Evolutionary conservation across 768 basidiomycete species (phyloP).

Genomic region (Tylopilus cervinicoccineus): DNA sequence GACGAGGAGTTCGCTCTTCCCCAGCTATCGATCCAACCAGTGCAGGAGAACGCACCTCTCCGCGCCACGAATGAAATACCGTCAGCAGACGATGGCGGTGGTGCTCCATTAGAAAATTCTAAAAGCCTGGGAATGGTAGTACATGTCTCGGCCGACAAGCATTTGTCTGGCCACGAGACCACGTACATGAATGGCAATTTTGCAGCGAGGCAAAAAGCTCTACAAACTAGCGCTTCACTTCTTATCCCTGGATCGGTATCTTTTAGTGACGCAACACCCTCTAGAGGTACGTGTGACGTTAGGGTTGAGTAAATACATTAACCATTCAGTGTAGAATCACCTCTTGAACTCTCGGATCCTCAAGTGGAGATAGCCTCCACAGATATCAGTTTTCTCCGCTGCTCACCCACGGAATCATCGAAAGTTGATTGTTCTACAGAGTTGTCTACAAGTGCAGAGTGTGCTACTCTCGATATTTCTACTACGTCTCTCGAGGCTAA

Average conservation of each 20-base stretch:
- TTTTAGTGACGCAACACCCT: constrained; percentile 4
- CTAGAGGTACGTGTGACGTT: constrained; percentile 15
- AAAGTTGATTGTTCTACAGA: constrained; percentile 3
- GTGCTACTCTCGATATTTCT: constrained; percentile 9
- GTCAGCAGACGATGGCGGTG: constrained; percentile 8
- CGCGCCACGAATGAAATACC: constrained; percentile 9
- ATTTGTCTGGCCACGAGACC: constrained; percentile 22
- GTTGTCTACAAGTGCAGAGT: constrained; percentile 6
- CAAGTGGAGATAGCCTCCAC: constrained; percentile 12
- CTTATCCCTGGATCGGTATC: constrained; percentile 6
- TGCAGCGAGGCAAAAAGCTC: constrained; percentile 9
- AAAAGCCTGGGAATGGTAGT: constrained; percentile 16
- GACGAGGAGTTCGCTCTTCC: constrained; percentile 18
- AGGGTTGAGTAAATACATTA: constrained; percentile 2
- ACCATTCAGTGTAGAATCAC: constrained; percentile 15
- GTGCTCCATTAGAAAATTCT: constrained; percentile 17
- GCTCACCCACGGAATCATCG: constrained; percentile 4
- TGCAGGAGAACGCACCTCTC: constrained; percentile 36
- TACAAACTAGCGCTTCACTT: constrained; percentile 12
- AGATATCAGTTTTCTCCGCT: constrained; percentile 1
- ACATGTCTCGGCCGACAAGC: constrained; percentile 12
- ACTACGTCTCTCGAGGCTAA: constrained; percentile 5
- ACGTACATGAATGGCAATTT: constrained; percentile 19
- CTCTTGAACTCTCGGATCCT: constrained; percentile 6
- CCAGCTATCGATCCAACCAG: constrained; percentile 17